Conservation (phyloP, 2,329 filamentous ascomycete genomes). For the Thelonectria rubi region DNA sequence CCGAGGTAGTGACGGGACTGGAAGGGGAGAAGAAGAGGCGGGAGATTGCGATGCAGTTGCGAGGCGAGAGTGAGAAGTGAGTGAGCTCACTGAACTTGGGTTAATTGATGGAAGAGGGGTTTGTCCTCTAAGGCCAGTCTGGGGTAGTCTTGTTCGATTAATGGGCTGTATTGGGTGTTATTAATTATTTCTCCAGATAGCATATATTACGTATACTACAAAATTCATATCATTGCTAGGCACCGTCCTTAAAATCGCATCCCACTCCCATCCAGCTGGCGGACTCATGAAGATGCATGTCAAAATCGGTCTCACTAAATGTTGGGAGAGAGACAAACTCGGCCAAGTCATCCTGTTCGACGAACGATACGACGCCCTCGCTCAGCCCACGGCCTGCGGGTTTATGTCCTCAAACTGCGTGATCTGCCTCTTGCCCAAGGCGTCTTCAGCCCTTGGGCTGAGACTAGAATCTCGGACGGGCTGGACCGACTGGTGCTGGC, state of each 20-base stretch:
- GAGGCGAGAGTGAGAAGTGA: neutral
- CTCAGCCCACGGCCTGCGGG: too few species aligned
- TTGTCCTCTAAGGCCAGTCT: neutral
- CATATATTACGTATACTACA: too few species aligned
- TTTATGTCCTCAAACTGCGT: neutral
- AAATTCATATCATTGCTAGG: too few species aligned
- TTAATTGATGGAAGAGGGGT: neutral
- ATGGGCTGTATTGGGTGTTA: too few species aligned
- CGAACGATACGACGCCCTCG: neutral
- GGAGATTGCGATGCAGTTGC: neutral
- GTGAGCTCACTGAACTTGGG: neutral
- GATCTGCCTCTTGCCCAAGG: neutral
- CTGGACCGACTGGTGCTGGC: neutral
- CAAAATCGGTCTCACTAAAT: neutral
- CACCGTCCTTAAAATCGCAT: too few species aligned
- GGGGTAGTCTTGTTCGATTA: too few species aligned
- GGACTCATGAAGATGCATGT: neutral
- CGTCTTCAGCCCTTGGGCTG: neutral
- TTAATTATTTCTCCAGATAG: too few species aligned
- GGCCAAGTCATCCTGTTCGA: neutral
- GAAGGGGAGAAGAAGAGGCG: slow-evolving; percentile 4
- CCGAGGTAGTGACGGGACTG: neutral
- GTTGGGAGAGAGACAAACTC: neutral
- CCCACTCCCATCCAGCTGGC: too few species aligned
- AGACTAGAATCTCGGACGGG: neutral